Evolutionary conservation across 2,329 filamentous ascomycete species (phyloP), one percentile per base, ranked within the genome.

Genomic region (Colletotrichum falcatum): DNA sequence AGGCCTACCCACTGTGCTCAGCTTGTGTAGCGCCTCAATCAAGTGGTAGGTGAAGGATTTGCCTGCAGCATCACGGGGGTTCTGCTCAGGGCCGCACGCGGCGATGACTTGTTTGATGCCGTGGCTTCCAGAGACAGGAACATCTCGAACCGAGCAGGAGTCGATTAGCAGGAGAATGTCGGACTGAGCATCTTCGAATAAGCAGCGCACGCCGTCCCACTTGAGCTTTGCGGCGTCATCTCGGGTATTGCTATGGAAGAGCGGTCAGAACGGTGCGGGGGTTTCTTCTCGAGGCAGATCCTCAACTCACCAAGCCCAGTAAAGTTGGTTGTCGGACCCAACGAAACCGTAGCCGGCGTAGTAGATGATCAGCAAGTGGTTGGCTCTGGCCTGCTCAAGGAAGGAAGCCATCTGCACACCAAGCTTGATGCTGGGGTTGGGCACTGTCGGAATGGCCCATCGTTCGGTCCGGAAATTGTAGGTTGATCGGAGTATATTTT

Each of bases 81-180:
- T 81, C 65, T 86, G 84, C n/a, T 90, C 88, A 8, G 85, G 82
- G 1, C 82, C 83, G 74, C 83, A 87, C n/a, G 89, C 88, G 7
- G 89, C 88, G 73, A 91, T 90, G 54, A 85, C 85, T 77, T 91
- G 89, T 77, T 91, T 91, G 26, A 85, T 79, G 35, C 88, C 88
- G 74, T 87, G 84, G 69, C 84, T 86, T 30, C 86, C 85, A 5
- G 84, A 81, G 61, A 83, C 78, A 1, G 85, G 80, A 14, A 82
- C 81, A 71, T 90, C 86, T 37, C 84, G 83, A n/a, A 86, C 77
- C 14, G 86, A 84, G 75, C 88, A 90, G n/a, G 87, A 88, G 77
- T 91, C 89, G 33, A 91, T 82, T 16, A 91, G 79, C 6, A 91
- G 79, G 18, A 91, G 82, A 44, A 91, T 88, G 76, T 91, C 89